These are phyloP conservation scores for Zymoseptoria brevis DNA, from an alignment of 2,329 filamentous ascomycete genomes.

Conservation along the genomic window DNA sequence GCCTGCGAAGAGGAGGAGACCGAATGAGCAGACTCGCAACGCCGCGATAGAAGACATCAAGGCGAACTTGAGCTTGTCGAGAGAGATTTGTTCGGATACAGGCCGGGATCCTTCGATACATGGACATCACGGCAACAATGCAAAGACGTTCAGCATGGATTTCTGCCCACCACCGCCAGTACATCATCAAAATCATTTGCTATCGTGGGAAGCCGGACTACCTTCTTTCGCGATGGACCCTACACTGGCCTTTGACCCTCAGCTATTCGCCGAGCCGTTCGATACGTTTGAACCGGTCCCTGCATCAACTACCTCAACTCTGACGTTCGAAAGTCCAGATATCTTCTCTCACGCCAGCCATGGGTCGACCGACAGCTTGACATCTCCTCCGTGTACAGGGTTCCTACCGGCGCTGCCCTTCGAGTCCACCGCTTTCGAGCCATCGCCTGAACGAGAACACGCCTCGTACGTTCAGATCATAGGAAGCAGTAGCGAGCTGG, in stretches of 20 bases:
- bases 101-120: neutral
- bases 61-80: neutral
- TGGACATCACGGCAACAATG: neutral
- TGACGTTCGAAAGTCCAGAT: neutral
- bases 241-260: conserved; percentile 19
- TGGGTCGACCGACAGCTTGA: conserved; percentile 1
- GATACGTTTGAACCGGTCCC: conserved; percentile 23
- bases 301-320: conserved; percentile 13
- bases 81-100: neutral
- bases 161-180: neutral
- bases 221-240: neutral
- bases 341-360: neutral
- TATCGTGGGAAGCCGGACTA: neutral
- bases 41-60: neutral
- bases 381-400: conserved; percentile 15
- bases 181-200: neutral
- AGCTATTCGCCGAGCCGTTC: conserved; percentile 23
- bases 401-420: conserved; percentile 18
- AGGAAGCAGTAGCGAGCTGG: conserved; percentile 27
- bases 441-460: conserved; percentile 25
- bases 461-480: conserved; percentile 28
- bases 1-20: conserved; percentile 27
- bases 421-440: conserved; percentile 23
- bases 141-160: neutral
- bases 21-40: conserved; percentile 20